Evolutionary conservation across 1,139 yeast species (phyloP).

Genomic region (Candida sanyaensis): DNA sequence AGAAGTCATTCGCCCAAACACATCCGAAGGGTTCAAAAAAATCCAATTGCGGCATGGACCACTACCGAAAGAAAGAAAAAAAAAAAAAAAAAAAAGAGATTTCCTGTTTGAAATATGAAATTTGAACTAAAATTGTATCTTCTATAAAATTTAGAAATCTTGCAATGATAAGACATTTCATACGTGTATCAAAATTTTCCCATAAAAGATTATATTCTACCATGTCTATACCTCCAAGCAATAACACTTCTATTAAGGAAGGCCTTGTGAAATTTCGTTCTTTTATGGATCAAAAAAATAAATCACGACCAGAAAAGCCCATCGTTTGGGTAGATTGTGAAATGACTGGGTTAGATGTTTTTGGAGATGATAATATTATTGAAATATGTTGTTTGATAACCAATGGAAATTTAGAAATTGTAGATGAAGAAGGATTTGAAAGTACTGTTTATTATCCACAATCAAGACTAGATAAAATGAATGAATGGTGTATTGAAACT

Average conservation of each 20-base stretch:
- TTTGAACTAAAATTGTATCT: no score
- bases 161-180: background rate
- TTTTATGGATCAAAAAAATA: background rate
- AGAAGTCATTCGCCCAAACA: background rate
- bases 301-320: slow-evolving; percentile 24
- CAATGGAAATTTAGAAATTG: slow-evolving; percentile 69
- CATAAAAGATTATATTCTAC: background rate
- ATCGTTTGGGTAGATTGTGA: slow-evolving; percentile 83
- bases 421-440: slow-evolving; percentile 75
- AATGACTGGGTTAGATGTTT: slow-evolving; percentile 90
- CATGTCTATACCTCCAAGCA: background rate
- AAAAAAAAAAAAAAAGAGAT: background rate
- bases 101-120: background rate
- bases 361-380: slow-evolving; percentile 69
- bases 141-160: no score
- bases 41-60: no score
- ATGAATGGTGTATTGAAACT: slow-evolving; percentile 81
- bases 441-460: slow-evolving; percentile 75
- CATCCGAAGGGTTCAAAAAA: background rate
- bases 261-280: background rate
- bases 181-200: background rate
- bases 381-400: slow-evolving; percentile 92
- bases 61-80: no score
- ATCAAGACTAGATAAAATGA: slow-evolving; percentile 68
- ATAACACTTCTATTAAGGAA: no score